These are phyloP conservation scores for Rhizophlyctis rosea DNA, from an alignment of 192 early-diverging fungal species.

Conservation along the genomic window DNA sequence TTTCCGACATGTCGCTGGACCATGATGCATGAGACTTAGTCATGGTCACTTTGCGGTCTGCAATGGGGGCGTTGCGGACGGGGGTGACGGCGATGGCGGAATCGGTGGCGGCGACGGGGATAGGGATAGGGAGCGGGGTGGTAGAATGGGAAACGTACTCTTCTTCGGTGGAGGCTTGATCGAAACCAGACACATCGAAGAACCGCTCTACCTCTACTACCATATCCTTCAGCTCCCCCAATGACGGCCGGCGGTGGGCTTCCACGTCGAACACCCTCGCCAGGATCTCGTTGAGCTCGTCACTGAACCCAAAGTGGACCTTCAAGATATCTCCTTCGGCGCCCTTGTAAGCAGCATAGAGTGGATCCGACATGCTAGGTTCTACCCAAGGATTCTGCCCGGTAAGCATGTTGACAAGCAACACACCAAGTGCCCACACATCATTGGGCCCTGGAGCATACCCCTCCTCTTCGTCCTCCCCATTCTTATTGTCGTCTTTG, in stretches of 20 bases:
- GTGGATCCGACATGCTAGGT: slow-evolving; percentile 57
- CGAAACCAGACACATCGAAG: neutral
- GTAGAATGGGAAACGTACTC: no score
- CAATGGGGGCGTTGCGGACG: no score
- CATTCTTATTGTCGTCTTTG: no score
- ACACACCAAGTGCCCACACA: slow-evolving; percentile 75
- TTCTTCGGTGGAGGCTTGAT: no score
- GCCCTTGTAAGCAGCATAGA: slow-evolving; percentile 55
- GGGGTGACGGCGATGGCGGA: no score
- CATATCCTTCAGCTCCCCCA: neutral
- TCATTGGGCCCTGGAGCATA: slow-evolving; percentile 68
- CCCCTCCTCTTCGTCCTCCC: neutral
- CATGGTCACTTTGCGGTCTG: no score
- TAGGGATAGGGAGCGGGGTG: no score
- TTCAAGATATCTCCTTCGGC: slow-evolving; percentile 6
- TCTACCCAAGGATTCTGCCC: slow-evolving; percentile 78
- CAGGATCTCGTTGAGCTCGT: slow-evolving; percentile 60
- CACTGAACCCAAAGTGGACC: slow-evolving; percentile 44
- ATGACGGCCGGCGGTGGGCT: slow-evolving; percentile 3
- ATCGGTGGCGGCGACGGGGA: no score
- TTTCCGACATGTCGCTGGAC: neutral
- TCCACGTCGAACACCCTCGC: slow-evolving; percentile 66
- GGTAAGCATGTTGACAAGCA: slow-evolving; percentile 72
- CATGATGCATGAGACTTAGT: neutral
- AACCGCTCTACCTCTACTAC: neutral